Evolutionary conservation across 257 asterid species (phyloP).

Genomic region (Forsythia viridissima): DNA sequence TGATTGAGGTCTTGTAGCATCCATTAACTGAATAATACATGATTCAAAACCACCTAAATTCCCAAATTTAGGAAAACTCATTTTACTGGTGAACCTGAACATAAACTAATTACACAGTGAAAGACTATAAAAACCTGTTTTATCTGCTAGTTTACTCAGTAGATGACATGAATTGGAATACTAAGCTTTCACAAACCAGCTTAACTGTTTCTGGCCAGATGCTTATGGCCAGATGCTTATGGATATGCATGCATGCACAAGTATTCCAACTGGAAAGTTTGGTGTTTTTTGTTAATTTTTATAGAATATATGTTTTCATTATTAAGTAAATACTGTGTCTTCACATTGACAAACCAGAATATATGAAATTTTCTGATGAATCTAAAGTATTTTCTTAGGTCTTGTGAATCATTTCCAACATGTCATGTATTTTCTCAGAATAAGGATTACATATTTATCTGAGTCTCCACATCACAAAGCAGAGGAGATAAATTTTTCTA

Average conservation of each 20-base stretch:
- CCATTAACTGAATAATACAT: constrained; percentile 21
- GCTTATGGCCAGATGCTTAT: no score
- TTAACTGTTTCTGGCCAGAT: constrained; percentile 2
- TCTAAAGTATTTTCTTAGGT: not conserved
- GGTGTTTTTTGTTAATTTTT: not conserved
- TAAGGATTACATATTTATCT: not conserved
- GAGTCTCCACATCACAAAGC: not conserved
- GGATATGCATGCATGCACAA: not conserved
- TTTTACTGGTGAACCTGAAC: constrained; percentile 10
- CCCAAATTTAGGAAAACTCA: constrained; percentile 18
- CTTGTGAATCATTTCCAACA: not conserved
- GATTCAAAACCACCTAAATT: constrained; percentile 3
- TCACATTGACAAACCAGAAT: not conserved
- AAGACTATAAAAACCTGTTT: constrained; percentile 3
- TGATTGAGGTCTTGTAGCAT: constrained; percentile 67
- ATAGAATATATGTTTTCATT: not conserved
- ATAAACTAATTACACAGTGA: not conserved
- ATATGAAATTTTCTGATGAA: not conserved
- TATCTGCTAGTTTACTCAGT: not conserved
- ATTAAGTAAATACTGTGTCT: not conserved
- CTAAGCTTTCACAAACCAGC: not conserved
- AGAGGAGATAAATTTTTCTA: constrained; percentile 3
- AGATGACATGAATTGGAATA: not conserved
- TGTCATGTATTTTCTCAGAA: not conserved
- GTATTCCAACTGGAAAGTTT: not conserved